Evolutionary conservation across 169 alveolate species (phyloP), one percentile per base, ranked within the genome.

Genomic region (Cryptosporidium muris): DNA sequence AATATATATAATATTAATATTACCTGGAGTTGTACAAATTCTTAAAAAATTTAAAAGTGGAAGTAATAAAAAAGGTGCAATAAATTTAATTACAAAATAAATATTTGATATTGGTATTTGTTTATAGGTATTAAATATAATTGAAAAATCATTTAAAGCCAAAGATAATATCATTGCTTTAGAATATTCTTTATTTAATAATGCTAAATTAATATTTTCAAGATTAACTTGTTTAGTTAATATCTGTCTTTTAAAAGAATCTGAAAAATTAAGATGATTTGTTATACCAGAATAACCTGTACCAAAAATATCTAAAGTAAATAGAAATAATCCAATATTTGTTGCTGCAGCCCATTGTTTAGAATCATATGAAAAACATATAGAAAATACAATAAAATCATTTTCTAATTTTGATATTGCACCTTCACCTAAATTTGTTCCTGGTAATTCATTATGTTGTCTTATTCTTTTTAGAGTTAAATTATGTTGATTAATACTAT

Each of bases 191-290:
- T 88, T 88, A n/a, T 81, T 68, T 66, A 88, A 82, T 43, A 93
- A 64, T 4, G 91, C 67, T 9, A 52, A 16, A 38, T 89, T 74
- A 34, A 93, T 90, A 65, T 92, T 89, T 0, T 68, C 74, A 9
- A 82, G 51, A 81, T 90, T 93, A 42, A 93, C 96, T 47, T 92
- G 91, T 64, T 93, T 90, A 11, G 96, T 93, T 48, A 93, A 65
- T 54, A 89, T 88, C 51, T 92, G 94, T 16, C 92, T 92, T 74
- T 90, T 90, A 88, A 92, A 93, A 6, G 80, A 74, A 51, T 89
- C 92, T 16, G 82, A 34, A 42, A 14, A 66, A 48, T 82, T 48
- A 45, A 80, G 16, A 52, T 62, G 88, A n/a, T 64, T n/a, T 58
- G 90, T 49, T 51, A 82, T 65, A 25, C 89, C 63, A 74, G 85